phyloP scores from a whole-genome alignment of 768 basidiomycete species.

The Mycena metata region DNA sequence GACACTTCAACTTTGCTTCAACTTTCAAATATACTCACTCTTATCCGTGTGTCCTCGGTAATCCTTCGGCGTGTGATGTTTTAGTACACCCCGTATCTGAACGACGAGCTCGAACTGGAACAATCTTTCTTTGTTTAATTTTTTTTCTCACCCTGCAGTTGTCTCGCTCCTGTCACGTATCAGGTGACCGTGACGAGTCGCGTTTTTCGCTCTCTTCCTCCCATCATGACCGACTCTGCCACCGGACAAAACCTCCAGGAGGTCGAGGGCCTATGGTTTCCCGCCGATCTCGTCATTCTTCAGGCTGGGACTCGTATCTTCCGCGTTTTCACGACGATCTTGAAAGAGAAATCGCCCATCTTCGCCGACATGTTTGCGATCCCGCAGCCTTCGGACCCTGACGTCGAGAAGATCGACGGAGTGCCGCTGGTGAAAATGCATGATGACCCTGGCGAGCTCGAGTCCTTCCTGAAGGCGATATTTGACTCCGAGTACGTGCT shows the following conservation, averaged over 20 bases:
- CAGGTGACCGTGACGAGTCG: too few relatives aligned
- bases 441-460: slow-evolving; percentile 20
- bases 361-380: slow-evolving; percentile 29
- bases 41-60: too few relatives aligned
- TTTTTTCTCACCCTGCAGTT: too few relatives aligned
- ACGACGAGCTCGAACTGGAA: too few relatives aligned
- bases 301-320: slow-evolving; percentile 6
- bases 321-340: slow-evolving; percentile 10
- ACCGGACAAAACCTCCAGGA: slow-evolving; percentile 13
- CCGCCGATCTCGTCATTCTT: slow-evolving; percentile 13
- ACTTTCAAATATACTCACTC: too few relatives aligned
- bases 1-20: too few relatives aligned
- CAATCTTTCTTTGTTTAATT: too few relatives aligned
- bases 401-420: slow-evolving; percentile 4
- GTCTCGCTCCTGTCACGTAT: too few relatives aligned
- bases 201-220: neutral
- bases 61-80: too few relatives aligned
- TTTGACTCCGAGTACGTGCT: slow-evolving; percentile 20
- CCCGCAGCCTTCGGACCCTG: slow-evolving; percentile 10
- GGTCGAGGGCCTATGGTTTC: slow-evolving; percentile 17
- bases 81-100: too few relatives aligned
- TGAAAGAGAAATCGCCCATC: slow-evolving; percentile 22
- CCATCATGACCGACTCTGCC: neutral
- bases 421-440: slow-evolving; percentile 18
- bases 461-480: slow-evolving; percentile 19